Percentiles rank a stretch among this genome's conserved stretches.
Conservation (phyloP, 768 basidiomycete species). For the Leccinum olivaceopallidum region DNA sequence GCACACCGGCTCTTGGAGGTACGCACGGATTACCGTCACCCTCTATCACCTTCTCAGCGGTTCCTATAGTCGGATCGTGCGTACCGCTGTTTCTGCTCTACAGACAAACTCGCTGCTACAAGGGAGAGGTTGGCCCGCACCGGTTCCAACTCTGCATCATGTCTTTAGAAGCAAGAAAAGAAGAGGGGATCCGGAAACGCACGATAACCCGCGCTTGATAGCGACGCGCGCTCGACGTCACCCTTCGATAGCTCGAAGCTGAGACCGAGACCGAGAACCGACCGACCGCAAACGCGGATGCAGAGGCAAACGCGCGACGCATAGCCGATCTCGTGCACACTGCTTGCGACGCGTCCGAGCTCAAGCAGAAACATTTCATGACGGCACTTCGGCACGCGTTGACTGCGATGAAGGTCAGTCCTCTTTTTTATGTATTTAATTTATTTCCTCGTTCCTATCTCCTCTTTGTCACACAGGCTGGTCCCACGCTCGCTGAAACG, state of each 20-base stretch:
- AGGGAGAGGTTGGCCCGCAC: conserved; percentile 68
- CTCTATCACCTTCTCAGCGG: not conserved
- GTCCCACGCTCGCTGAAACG: conserved; percentile 43
- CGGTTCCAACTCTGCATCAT: conserved; percentile 55
- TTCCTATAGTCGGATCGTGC: conserved; percentile 72
- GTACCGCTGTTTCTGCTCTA: conserved; percentile 93
- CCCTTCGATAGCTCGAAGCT: conserved; percentile 4
- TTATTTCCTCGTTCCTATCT: not conserved
- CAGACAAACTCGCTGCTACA: conserved; percentile 64
- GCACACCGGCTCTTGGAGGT: conserved; percentile 78
- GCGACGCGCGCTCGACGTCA: conserved; percentile 7
- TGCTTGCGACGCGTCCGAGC: conserved; percentile 39
- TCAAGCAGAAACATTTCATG: conserved; percentile 61
- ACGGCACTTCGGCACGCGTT: conserved; percentile 73
- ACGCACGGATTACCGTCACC: conserved; percentile 8
- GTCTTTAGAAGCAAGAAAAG: no score
- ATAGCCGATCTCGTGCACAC: conserved; percentile 41
- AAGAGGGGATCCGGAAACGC: no score
- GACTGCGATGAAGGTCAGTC: conserved; percentile 79
- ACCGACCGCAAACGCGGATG: not conserved
- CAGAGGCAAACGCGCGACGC: not conserved
- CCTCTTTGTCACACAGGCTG: conserved; percentile 32
- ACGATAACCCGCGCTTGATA: no score
- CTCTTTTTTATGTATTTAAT: not conserved
- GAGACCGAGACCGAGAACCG: not conserved